phyloP scores from a whole-genome alignment of 805 yeast genomes.

The Zygoascus flipseniorum region DNA sequence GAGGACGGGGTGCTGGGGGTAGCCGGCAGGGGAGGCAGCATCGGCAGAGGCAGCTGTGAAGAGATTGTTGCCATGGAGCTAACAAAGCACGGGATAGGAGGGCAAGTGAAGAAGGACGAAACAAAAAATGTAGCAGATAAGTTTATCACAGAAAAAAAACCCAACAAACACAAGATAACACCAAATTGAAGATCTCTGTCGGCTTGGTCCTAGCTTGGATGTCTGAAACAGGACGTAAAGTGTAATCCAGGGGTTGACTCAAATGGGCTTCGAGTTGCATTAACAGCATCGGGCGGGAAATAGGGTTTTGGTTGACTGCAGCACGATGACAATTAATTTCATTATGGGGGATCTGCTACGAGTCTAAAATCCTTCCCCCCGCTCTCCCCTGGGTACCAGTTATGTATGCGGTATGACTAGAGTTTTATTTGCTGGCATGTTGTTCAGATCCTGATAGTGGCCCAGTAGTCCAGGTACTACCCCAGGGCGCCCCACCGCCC shows the following conservation, averaged over 20 bases:
- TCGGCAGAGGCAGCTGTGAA: constrained; percentile 2
- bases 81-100: neutral
- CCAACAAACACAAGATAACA: neutral
- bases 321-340: too few relatives aligned
- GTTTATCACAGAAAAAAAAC: neutral
- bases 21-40: constrained; percentile 8
- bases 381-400: too few relatives aligned
- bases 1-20: neutral
- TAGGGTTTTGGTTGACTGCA: too few relatives aligned
- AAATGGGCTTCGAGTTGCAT: too few relatives aligned
- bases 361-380: too few relatives aligned
- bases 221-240: neutral
- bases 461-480: too few relatives aligned
- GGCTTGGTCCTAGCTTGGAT: neutral
- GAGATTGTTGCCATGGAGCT: neutral
- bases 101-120: neutral
- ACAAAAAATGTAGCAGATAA: neutral
- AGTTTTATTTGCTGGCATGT: too few relatives aligned
- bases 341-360: too few relatives aligned
- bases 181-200: neutral
- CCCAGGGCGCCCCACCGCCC: too few relatives aligned
- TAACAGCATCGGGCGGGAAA: too few relatives aligned
- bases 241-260: neutral
- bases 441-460: too few relatives aligned
- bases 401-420: too few relatives aligned